Base-by-base conservation (phyloP, 148 eudicot genomes). In the Talinum fruticosum region DNA sequence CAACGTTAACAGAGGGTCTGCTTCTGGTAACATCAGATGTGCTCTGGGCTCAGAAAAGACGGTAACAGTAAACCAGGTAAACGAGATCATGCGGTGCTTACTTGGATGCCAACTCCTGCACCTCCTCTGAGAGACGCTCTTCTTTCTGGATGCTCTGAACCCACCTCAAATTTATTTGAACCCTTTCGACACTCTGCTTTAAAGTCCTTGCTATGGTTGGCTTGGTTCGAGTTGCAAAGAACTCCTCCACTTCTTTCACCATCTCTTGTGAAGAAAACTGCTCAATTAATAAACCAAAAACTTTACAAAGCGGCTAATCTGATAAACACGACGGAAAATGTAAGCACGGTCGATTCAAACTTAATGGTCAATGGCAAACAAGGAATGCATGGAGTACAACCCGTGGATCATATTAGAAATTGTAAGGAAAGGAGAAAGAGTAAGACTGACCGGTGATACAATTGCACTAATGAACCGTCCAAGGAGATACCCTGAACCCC, bases 151-250 rank as follows among this genome's bases (percentile, higher is more conserved):
- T 79, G 75, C 89, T 83, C 81, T 87, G 78, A 66, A 90, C 93
- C 99, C 99, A 96, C 65, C 86, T 83, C 29, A 97, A 87, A 76
- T 96, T 93, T 71, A 93, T 90, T 66, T 89, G 87, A 78, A 96
- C 87, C 44, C 89, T 84, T 86, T 96, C 99, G 14, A 96, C 78
- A 85, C 99, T 96, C 84, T 96, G 99, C 87, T 84, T 96, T 84
- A 96, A 77, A 24, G 97, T 96, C 82, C 97, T 90, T 35, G 86
- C 88, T 54, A 96, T 88, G 73, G 87, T 76, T 59, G 94, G 93
- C 82, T 87, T 87, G 75, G 72, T 81, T 29, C 88, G 89, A 75
- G 83, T 93, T 47, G 89, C 86, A 59, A 91, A 96, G 80, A 82
- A 96, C 64, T 90, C 93, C 44, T 96, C 90, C 1, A 87, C 88